Base-by-base conservation (phyloP, 2,329 filamentous ascomycete species). In the Colletotrichum viniferum region DNA sequence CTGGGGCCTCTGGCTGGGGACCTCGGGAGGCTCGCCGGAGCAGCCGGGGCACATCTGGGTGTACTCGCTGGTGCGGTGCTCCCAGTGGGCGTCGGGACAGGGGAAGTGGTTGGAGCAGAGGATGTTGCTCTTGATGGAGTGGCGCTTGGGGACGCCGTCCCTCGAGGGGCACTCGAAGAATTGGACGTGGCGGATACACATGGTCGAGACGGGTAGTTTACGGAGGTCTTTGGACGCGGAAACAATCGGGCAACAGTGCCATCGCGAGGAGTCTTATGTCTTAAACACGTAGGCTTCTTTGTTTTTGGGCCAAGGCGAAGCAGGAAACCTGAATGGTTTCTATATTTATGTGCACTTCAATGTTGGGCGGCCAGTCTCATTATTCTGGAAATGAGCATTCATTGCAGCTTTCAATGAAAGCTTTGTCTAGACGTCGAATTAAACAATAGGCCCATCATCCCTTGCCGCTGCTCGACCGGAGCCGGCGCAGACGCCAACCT, bases 21-120 rank as follows among this genome's bases (percentile, higher is more conserved):
- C 71, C 30, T 67, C 58, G 16, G 74, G 67, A 8, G 72, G 52
- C 75, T 77, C 74, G 28, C 75, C 72, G 34, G 74, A 74, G 74
- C 74, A 76, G 21, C 34, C 24, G 36, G 74, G 71, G 30, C 74
- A 76, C 71, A 74, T 74, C 60, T 55, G 61, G 36, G 7, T 14
- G 60, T 76, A 76, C 10, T 55, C 21, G 65, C 74, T 76, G 36
- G 36, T 38, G 36, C 74, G 71, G n/a, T 18, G 28, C 61, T 76
- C 74, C 74, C 71, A 74, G 16, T 74, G 70, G 7, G 36, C 5
- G 16, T 63, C 71, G 18, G 43, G 65, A 32, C 74, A 76, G 34
- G 74, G 71, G 48, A 48, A 71, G 28, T 60, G 68, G 21, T 76
- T 24, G 13, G 74, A 69, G 38, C 74, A 76, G 36, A 76, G 74